Base-by-base conservation (phyloP, 164 flowering plant genomes). In the Sextonia rubra region DNA sequence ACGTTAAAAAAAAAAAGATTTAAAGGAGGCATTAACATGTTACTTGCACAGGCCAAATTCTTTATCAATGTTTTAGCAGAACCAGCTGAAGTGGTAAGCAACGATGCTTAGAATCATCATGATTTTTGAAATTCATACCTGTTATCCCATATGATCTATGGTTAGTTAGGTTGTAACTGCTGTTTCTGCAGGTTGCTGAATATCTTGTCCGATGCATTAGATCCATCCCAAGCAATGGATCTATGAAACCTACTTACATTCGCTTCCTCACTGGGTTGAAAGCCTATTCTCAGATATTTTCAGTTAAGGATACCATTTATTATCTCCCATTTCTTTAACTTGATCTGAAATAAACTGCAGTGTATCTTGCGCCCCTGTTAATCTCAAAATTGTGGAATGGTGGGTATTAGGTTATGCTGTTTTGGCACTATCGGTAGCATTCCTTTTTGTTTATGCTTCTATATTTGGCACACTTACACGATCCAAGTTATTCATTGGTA, bases 11-110 rank as follows among this genome's bases (percentile, higher is more conserved):
- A 9, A 52, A 15, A 11, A 24, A 20, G 64, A 12, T 76, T 69
- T 52, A 70, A n/a, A 26, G 47, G 30, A 27, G 20, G 9, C 60
- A 64, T 66, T 66, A 25, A 25, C 32, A 9, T 7, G 1, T 65
- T 44, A n/a, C 26, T 4, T 64, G 67, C 17, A 83, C 94, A 94
- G 99, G 97, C 99, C 71, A 92, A 92, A 80, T 91, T 94, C 77
- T 94, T 94, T 85, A 91, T 94, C 62, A 94, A 94, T 82, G 90
- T 91, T 58, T 76, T 94, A 82, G 97, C 97, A 56, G 97, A 94
- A 81, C 93, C 97, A 65, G 89, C 99, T 64, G 97, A 92, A 82
- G 97, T 86, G 90, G 97, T 92, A 86, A 82, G 75, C n/a, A 48
- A 4, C 25, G 23, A 24, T 25, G 18, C 22, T 29, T 22, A n/a